Base-by-base conservation (phyloP, 148 eudicot species). In the Silene latifolia region DNA sequence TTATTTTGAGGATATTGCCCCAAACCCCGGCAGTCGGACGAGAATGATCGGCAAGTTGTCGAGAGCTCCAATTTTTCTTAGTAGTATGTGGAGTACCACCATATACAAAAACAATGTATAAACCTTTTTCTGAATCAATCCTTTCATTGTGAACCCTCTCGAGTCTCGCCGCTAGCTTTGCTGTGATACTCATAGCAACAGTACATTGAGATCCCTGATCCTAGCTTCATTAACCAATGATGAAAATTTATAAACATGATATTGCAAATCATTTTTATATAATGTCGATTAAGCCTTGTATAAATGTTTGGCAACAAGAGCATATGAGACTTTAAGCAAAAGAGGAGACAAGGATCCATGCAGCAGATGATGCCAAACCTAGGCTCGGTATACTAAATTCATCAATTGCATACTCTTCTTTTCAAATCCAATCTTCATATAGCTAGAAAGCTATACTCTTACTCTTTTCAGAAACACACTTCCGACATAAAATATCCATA, bases 1-100 rank as follows among this genome's bases (percentile, higher is more conserved):
- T 88, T 12, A 93, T 83, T 65, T 93, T 96, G 29, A 93, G 87
- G 47, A 83, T 73, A 72, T 93, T 89, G 2, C 89, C 93, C 89
- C 90, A 93, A 29, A 86, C 88, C 7, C 92, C 98, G n/a, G 98
- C 93, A 24, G 72, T 65, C 44, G 80, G 69, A 46, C 90, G 86
- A 84, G 68, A 75, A 21, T 59, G 73, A 25, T 60, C 78, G 69
- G 68, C 77, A 60, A 67, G 73, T 56, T 82, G 80, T 47, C 39
- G 67, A 17, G 80, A 67, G 44, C 64, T 79, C 53, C 79, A 17
- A 73, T 20, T 25, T 12, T 42, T 61, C 67, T 87, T 89, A 23
- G 75, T 60, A 20, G 63, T 72, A 66, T 65, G 82, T 20, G 83
- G 58, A 18, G 54, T 71, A 71, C 53, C 70, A 72, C 71, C 76